Conservation (phyloP, 129 eudicot genomes). For the Ambrosia trifida region DNA sequence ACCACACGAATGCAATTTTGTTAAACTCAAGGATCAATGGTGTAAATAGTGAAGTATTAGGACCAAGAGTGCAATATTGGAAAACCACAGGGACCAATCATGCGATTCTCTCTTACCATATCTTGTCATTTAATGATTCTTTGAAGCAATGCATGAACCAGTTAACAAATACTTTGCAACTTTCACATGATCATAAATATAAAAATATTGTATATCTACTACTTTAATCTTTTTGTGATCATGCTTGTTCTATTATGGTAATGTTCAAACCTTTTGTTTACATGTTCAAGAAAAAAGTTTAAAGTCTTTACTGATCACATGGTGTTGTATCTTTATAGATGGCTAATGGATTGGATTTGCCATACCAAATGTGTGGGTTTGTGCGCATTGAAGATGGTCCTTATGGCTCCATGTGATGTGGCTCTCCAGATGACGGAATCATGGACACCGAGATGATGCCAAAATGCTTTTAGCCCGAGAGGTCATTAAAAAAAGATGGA, state of each 20-base stretch:
- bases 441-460: slow-evolving; percentile 58
- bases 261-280: neutral
- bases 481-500: no score
- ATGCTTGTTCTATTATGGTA: neutral
- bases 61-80: no score
- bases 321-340: slow-evolving; percentile 28
- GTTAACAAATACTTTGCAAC: neutral
- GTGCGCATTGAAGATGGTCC: slow-evolving; percentile 44
- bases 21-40: no score
- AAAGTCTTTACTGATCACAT: neutral
- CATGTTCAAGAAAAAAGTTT: neutral
- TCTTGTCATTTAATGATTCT: no score
- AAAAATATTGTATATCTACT: neutral
- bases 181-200: neutral
- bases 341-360: slow-evolving; percentile 21
- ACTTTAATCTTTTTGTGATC: neutral
- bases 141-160: no score
- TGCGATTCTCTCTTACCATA: no score
- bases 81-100: no score
- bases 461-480: slow-evolving; percentile 34
- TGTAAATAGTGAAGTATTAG: no score
- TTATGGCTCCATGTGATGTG: slow-evolving; percentile 64
- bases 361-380: slow-evolving; percentile 54
- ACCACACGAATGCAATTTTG: no score
- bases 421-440: slow-evolving; percentile 53